These are phyloP conservation scores for Phaeotremella skinneri DNA, from an alignment of 768 basidiomycete genomes.

Conservation along the genomic window DNA sequence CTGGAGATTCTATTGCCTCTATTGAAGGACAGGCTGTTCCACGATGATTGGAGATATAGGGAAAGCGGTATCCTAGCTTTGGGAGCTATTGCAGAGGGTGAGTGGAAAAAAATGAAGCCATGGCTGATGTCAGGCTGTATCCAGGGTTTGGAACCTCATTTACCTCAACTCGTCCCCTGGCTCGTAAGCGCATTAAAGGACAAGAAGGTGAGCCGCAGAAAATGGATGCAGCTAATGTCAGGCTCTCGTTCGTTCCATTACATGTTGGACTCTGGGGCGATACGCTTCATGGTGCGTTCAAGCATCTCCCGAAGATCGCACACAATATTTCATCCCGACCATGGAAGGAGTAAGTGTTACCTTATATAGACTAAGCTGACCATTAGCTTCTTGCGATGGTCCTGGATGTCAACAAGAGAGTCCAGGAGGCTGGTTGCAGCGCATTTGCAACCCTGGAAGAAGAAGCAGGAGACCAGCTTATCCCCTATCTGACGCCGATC, in stretches of 20 bases:
- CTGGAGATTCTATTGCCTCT: slow-evolving; percentile 83
- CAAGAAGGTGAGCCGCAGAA: slow-evolving; percentile 65
- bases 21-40: slow-evolving; percentile 88
- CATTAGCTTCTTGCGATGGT: slow-evolving; percentile 93
- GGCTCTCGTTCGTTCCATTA: slow-evolving; percentile 96
- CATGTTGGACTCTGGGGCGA: slow-evolving; percentile 98
- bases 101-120: slow-evolving; percentile 27
- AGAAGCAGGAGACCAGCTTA: slow-evolving; percentile 84
- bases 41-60: slow-evolving; percentile 80
- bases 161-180: slow-evolving; percentile 89
- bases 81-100: slow-evolving; percentile 98
- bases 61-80: slow-evolving; percentile 94
- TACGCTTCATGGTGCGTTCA: slow-evolving; percentile 92
- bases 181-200: slow-evolving; percentile 86
- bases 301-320: slow-evolving; percentile 78
- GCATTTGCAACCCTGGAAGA: slow-evolving; percentile 98
- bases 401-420: slow-evolving; percentile 95
- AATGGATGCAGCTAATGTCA: slow-evolving; percentile 46
- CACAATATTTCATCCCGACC: slow-evolving; percentile 87
- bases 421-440: slow-evolving; percentile 98
- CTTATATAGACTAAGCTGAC: background rate
- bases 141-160: slow-evolving; percentile 88
- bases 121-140: slow-evolving; percentile 71
- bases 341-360: slow-evolving; percentile 82
- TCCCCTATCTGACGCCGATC: slow-evolving; percentile 91